Percentiles rank a stretch among this genome's conserved stretches.
These are phyloP conservation scores for Salvia splendens DNA, from an alignment of 257 asterid species.

Conservation along the genomic window DNA sequence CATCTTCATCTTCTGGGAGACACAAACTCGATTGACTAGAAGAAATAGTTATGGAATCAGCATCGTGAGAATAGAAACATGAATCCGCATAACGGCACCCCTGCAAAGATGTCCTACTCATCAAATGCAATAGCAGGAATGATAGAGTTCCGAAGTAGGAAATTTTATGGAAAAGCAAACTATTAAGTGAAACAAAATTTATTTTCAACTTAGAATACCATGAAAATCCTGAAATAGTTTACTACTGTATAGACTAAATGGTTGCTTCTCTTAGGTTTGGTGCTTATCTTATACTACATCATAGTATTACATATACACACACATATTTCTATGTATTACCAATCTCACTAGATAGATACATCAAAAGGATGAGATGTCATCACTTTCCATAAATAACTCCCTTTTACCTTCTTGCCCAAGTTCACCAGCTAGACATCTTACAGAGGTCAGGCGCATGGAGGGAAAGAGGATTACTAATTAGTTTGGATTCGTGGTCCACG, in stretches of 20 bases:
- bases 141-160: neutral
- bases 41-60: conserved; percentile 40
- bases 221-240: too few species aligned
- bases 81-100: conserved; percentile 86
- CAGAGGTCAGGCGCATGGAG: too few species aligned
- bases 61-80: conserved; percentile 79
- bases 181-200: neutral
- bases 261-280: too few species aligned
- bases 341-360: neutral
- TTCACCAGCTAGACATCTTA: neutral
- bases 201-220: neutral
- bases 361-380: neutral
- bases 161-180: neutral
- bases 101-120: conserved; percentile 47
- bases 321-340: neutral
- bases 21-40: conserved; percentile 42
- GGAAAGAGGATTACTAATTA: neutral
- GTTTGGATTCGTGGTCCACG: too few species aligned
- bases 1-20: conserved; percentile 49
- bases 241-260: too few species aligned
- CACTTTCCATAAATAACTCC: neutral
- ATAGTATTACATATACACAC: too few species aligned
- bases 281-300: too few species aligned
- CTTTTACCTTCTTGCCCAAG: neutral
- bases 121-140: conserved; percentile 10